Percentiles rank a stretch among this genome's conserved stretches.
These are phyloP conservation scores for Huntiella savannae DNA, from an alignment of 2,329 filamentous ascomycete species.

Conservation along the genomic window DNA sequence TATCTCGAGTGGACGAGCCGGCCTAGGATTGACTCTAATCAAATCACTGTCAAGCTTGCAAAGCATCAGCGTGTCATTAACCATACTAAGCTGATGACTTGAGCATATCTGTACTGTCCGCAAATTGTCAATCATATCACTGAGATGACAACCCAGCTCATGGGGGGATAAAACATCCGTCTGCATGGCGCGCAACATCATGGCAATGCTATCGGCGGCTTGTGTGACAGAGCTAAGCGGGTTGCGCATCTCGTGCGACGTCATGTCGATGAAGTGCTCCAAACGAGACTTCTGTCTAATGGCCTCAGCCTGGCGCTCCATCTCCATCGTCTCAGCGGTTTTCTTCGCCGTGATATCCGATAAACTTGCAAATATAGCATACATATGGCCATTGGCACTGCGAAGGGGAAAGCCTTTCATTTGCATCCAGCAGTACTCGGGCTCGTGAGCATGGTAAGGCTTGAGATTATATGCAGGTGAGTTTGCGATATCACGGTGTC, in stretches of 20 bases:
- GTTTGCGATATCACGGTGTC: conserved; percentile 18
- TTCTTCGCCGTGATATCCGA: conserved; percentile 79
- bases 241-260: conserved; percentile 59
- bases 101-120: conserved; percentile 66
- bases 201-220: conserved; percentile 53
- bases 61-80: conserved; percentile 47
- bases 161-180: conserved; percentile 22
- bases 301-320: conserved; percentile 57
- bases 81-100: conserved; percentile 57
- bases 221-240: conserved; percentile 57
- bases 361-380: conserved; percentile 61
- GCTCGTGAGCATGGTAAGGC: conserved; percentile 23
- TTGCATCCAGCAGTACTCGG: conserved; percentile 37
- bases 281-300: conserved; percentile 59
- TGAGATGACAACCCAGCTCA: conserved; percentile 17
- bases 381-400: conserved; percentile 41
- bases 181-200: conserved; percentile 28
- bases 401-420: conserved; percentile 61
- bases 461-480: background rate
- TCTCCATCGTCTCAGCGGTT: conserved; percentile 65
- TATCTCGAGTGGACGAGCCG: conserved; percentile 48
- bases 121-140: conserved; percentile 50
- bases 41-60: conserved; percentile 54
- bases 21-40: conserved; percentile 49
- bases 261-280: conserved; percentile 57